These are phyloP conservation scores for Antrodiella citrinella DNA, from an alignment of 768 basidiomycete genomes.

Conservation along the genomic window DNA sequence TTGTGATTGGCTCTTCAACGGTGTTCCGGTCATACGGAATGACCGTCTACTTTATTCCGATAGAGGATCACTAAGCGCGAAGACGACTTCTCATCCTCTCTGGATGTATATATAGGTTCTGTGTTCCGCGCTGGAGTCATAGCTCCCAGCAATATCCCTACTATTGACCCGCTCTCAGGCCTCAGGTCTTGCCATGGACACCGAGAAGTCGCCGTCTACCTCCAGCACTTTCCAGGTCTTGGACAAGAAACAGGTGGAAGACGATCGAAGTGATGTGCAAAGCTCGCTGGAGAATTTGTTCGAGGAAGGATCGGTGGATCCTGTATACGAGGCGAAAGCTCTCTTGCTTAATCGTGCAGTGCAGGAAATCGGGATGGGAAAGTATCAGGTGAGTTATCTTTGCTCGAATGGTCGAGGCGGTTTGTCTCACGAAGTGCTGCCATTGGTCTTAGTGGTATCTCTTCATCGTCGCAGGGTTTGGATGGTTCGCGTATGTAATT, in stretches of 20 bases:
- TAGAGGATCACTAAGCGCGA: no score
- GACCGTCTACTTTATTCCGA: no score
- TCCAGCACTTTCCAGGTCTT: not conserved
- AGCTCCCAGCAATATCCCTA: no score
- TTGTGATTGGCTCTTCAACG: no score
- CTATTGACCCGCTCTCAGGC: no score
- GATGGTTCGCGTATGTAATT: conserved; percentile 60
- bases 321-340: conserved; percentile 42
- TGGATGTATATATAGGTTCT: no score
- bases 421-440: not conserved
- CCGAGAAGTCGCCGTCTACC: not conserved
- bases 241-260: not conserved
- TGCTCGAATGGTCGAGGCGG: no score
- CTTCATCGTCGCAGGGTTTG: conserved; percentile 64
- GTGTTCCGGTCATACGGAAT: no score
- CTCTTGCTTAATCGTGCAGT: conserved; percentile 37
- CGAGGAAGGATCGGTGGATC: conserved; percentile 28
- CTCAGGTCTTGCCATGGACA: not conserved
- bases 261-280: not conserved
- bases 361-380: conserved; percentile 50
- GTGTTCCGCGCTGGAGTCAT: no score
- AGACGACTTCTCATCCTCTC: no score
- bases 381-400: conserved; percentile 38
- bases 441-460: conserved; percentile 39
- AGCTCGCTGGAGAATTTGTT: conserved; percentile 9